Evolutionary conservation across 306 rosid species (phyloP).

Genomic region (Vicia sativa): DNA sequence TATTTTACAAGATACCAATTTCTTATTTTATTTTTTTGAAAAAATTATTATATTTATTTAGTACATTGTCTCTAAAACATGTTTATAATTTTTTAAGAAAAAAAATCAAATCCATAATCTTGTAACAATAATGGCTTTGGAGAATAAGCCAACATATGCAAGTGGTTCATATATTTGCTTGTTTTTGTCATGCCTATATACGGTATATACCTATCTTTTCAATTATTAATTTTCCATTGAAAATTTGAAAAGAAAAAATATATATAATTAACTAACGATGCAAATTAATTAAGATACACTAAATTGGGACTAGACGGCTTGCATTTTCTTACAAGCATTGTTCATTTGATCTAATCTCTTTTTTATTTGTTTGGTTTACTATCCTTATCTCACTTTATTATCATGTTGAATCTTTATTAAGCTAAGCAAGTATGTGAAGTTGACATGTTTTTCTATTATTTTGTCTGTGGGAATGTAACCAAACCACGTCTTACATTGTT

Average conservation of each 20-base stretch:
- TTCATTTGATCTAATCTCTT: neutral
- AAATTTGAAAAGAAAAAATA: neutral
- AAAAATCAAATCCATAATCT: neutral
- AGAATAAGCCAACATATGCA: neutral
- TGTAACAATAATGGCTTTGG: neutral
- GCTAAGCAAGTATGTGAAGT: conserved; percentile 1
- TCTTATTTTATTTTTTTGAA: too few species aligned
- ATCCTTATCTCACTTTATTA: neutral
- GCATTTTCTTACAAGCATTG: neutral
- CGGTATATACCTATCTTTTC: neutral
- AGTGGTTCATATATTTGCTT: conserved; percentile 7
- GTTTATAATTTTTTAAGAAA: neutral
- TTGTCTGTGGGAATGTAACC: neutral
- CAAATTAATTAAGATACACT: neutral
- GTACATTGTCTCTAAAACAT: neutral
- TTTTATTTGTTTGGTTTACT: neutral
- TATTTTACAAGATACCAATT: neutral
- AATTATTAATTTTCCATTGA: neutral
- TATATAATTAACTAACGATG: neutral
- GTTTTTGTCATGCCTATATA: neutral
- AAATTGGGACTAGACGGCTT: neutral
- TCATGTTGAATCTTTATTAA: neutral
- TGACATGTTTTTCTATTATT: neutral
- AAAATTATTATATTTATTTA: neutral
- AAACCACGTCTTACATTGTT: neutral